These are phyloP conservation scores for Biscogniauxia marginata DNA, from an alignment of 2,329 filamentous ascomycete species.

Conservation along the genomic window DNA sequence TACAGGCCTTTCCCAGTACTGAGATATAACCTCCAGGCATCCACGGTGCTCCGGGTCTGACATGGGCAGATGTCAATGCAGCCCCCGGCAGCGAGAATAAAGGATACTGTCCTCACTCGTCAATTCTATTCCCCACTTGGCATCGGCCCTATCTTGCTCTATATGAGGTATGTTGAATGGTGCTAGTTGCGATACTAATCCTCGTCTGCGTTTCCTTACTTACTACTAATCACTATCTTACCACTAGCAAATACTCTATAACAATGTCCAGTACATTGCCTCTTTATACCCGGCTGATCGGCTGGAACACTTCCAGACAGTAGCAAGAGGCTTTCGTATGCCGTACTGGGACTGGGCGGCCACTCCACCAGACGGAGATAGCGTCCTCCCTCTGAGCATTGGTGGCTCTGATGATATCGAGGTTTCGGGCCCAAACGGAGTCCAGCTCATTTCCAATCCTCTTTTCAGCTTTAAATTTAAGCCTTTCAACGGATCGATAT, in stretches of 20 bases:
- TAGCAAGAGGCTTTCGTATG: slow-evolving; percentile 51
- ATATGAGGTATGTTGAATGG: slow-evolving; percentile 47
- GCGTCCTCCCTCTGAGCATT: slow-evolving; percentile 48
- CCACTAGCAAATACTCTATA: slow-evolving; percentile 43
- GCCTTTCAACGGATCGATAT: slow-evolving; percentile 56
- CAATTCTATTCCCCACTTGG: slow-evolving; percentile 76
- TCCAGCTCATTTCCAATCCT: slow-evolving; percentile 59
- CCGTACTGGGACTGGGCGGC: slow-evolving; percentile 62
- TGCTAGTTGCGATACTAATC: not conserved
- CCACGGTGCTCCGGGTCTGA: slow-evolving; percentile 68
- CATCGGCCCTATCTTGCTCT: slow-evolving; percentile 75
- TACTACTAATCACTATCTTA: slow-evolving; percentile 26
- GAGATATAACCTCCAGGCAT: slow-evolving; percentile 54
- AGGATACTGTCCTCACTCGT: slow-evolving; percentile 77
- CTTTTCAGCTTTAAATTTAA: slow-evolving; percentile 60
- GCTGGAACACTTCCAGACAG: slow-evolving; percentile 48
- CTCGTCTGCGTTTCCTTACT: not conserved
- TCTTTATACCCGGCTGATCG: slow-evolving; percentile 40
- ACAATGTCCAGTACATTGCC: slow-evolving; percentile 34
- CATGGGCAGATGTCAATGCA: slow-evolving; percentile 53
- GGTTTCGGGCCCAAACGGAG: slow-evolving; percentile 55
- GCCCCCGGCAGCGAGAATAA: slow-evolving; percentile 51
- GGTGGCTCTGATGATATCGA: slow-evolving; percentile 42
- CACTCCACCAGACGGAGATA: slow-evolving; percentile 46
- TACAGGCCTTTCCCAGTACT: slow-evolving; percentile 7